Base-by-base conservation (phyloP, 257 asterid species). In the Petunia secreta region DNA sequence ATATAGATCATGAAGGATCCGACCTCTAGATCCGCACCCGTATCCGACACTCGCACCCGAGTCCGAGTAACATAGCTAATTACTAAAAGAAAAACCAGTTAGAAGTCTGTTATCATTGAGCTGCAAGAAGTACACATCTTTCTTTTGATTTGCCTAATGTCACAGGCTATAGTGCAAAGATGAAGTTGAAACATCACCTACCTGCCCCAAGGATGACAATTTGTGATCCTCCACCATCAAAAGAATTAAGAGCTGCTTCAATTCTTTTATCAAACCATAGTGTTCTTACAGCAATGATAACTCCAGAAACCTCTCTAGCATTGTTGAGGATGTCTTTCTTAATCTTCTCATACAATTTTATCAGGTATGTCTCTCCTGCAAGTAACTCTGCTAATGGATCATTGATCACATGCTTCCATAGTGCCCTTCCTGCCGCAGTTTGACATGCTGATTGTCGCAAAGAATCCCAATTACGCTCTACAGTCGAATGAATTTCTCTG, bases 191-290 rank as follows among this genome's bases (percentile, higher is more conserved):
- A 80, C 76, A 75, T 52, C 74, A 83, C 88, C 37, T 83, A 95
- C 98, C 99, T 91, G 99, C 99, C 76, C 99, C 99, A 11, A 95
- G 96, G 75, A 95, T 94, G 57, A 95, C 98, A 66, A 95, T 94
- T 79, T 95, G 99, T n/a, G 97, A 86, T 78, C 87, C 90, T 79
- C 91, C 96, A 50, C 88, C 90, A 63, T 77, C 91, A 44, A 84
- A 87, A 3, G 92, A 90, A 71, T 83, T 84, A 88, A 95, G 82
- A 57, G 99, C 97, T 10, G 91, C 96, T 76, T 95, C 97, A 79
- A 95, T 90, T 71, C 89, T 90, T 1, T 97, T 84, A 78, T 95
- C 99, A 38, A 95, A 91, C 98, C 99, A 95, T 63, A 95, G 97
- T 10, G 99, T 95, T 55, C 99, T 80, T 75, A 95, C 92, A 15